These are phyloP conservation scores for Ascochyta lentis DNA, from an alignment of 2,329 filamentous ascomycete species.

Conservation along the genomic window DNA sequence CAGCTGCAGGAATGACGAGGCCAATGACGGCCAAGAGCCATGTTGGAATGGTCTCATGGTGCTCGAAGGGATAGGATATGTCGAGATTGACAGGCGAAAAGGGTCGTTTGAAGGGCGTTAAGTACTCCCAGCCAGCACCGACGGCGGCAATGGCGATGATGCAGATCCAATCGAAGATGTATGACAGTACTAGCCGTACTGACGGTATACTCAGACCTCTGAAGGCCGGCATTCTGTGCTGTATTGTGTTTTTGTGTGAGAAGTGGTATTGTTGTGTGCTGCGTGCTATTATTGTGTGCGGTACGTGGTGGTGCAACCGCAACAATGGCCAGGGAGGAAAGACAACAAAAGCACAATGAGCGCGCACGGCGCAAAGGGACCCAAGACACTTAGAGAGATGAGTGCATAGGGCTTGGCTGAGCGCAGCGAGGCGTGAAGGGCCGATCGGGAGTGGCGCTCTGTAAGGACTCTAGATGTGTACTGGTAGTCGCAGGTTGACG, in stretches of 20 bases:
- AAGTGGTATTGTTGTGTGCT: too few species aligned
- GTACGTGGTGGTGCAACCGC: slow-evolving; percentile 7
- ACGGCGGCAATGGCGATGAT: slow-evolving; percentile 66
- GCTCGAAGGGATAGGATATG: slow-evolving; percentile 79
- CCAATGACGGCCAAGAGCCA: slow-evolving; percentile 69
- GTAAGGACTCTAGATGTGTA: neutral
- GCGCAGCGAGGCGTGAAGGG: slow-evolving; percentile 11
- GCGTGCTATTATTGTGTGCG: neutral
- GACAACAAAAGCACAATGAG: slow-evolving; percentile 9
- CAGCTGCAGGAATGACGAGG: slow-evolving; percentile 67
- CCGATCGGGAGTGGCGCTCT: slow-evolving; percentile 6
- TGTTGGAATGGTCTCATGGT: slow-evolving; percentile 74
- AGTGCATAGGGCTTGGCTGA: slow-evolving; percentile 19
- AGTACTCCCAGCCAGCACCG: slow-evolving; percentile 64
- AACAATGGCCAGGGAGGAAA: slow-evolving; percentile 12
- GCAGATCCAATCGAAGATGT: slow-evolving; percentile 76
- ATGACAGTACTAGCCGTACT: slow-evolving; percentile 66
- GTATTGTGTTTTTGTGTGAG: neutral
- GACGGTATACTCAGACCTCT: slow-evolving; percentile 47
- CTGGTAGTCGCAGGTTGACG: slow-evolving; percentile 4
- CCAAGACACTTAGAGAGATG: slow-evolving; percentile 20
- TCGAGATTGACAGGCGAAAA: slow-evolving; percentile 76
- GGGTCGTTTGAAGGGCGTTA: slow-evolving; percentile 70
- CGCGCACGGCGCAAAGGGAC: slow-evolving; percentile 4
- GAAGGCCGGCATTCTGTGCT: slow-evolving; percentile 33